Percentiles rank a stretch among this genome's conserved stretches.
phyloP scores from a whole-genome alignment of 2,329 filamentous ascomycete genomes.

The Volutella citrinella region DNA sequence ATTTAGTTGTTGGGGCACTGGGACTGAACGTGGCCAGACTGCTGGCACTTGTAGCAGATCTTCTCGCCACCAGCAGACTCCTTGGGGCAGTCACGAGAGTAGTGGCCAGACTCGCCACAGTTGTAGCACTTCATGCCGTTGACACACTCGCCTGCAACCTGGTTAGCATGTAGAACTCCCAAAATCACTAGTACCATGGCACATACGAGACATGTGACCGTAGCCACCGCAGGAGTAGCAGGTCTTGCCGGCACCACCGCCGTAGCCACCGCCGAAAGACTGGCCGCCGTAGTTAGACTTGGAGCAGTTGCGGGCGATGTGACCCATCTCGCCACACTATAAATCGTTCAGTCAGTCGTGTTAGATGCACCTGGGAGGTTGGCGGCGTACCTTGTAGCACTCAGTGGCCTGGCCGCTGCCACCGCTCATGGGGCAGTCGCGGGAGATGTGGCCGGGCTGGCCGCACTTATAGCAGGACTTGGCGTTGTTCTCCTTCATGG shows the following conservation, averaged over 20 bases:
- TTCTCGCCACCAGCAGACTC: conserved; percentile 85
- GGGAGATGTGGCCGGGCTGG: conserved; percentile 84
- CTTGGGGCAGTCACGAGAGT: conserved; percentile 93
- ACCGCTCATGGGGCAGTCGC: conserved; percentile 68
- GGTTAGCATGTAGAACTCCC: too few species aligned
- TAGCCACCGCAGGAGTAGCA: conserved; percentile 98
- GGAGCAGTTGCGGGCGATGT: conserved; percentile 91
- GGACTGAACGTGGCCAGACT: conserved; percentile 85
- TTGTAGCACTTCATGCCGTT: conserved; percentile 99
- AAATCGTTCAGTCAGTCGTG: not conserved
- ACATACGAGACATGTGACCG: conserved; percentile 87
- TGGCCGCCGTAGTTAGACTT: conserved; percentile 57
- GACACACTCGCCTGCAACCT: conserved; percentile 74
- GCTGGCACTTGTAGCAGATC: conserved; percentile 96
- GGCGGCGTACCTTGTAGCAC: conserved; percentile 74
- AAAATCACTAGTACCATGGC: too few species aligned
- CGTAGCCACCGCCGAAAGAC: conserved; percentile 44
- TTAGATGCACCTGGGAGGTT: not conserved
- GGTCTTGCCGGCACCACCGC: conserved; percentile 67
- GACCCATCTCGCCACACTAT: conserved; percentile 87
- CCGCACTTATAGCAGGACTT: conserved; percentile 78
- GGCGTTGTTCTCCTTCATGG: conserved; percentile 84
- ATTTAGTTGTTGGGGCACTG: conserved; percentile 80
- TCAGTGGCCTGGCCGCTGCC: conserved; percentile 56
- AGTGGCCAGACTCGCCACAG: conserved; percentile 90